Base-by-base conservation (phyloP, 257 asterid genomes). In the Plantago major region DNA sequence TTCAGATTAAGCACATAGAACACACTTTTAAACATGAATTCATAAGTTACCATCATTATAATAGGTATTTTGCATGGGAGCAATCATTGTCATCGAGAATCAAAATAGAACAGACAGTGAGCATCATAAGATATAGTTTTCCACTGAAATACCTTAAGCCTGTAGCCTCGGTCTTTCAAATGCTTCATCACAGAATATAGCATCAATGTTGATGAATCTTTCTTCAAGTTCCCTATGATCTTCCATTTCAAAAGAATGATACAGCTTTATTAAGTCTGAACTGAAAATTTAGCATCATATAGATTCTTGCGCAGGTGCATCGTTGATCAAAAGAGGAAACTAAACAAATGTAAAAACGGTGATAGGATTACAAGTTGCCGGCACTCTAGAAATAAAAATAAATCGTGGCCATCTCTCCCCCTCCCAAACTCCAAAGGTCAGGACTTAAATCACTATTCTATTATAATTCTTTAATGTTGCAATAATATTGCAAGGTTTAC, bases 181-280 rank as follows among this genome's bases (percentile, higher is more conserved):
- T 78, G 81, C 86, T 81, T 84, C 81, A 82, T 76, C 69, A 92
- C 89, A 53, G 96, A 83, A 80, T 75, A 84, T 19, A 92, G 76
- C 95, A 87, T 83, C 81, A 92, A 72, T 11, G 96, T 73, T 28
- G 85, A 73, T 40, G 95, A 84, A 76, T 92, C 89, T 78, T 85
- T 83, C 80, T 79, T 74, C 97, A 86, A 74, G 86, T 76, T 83
- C 65, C 94, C 96, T 78, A 92, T 72, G 82, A 92, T 87, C 99
- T 91, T 71, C 69, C 76, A 81, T 30, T 58, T 46, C 65, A 65
- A 49, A 50, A 74, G 51, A 63, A 67, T 47, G 48, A 62, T 33
- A 42, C n/a, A 68, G 14, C 30, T 67, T 75, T 51, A 62, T 26
- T 44, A 60, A 59, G 16, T 11, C 48, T 56, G 69, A 68, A 64